Conservation (phyloP, 768 basidiomycete genomes). For the Asterophora lycoperdoides region DNA sequence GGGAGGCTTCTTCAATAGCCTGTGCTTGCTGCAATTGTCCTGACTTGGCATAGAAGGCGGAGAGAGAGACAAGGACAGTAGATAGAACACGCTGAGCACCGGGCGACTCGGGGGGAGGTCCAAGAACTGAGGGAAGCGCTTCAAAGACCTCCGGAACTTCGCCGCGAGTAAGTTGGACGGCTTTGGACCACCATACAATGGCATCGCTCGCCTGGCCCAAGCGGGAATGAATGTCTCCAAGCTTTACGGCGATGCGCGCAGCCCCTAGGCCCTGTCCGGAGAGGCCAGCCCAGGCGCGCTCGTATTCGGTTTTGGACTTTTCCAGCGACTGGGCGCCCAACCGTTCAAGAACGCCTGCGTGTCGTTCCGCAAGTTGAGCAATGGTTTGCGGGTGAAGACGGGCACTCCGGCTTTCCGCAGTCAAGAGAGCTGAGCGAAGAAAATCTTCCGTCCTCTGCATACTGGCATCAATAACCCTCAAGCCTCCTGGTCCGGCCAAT, state of each 20-base stretch:
- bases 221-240: constrained; percentile 61
- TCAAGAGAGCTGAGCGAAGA: constrained; percentile 43
- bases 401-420: constrained; percentile 37
- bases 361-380: constrained; percentile 49
- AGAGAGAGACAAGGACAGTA: constrained; percentile 64
- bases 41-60: constrained; percentile 62
- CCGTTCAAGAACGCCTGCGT: constrained; percentile 55
- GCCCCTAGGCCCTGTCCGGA: constrained; percentile 37
- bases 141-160: constrained; percentile 19
- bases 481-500: constrained; percentile 27
- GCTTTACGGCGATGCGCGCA: constrained; percentile 56
- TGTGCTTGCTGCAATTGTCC: constrained; percentile 53
- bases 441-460: constrained; percentile 52
- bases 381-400: constrained; percentile 47
- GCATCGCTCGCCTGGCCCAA: constrained; percentile 52
- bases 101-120: constrained; percentile 48
- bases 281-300: constrained; percentile 51
- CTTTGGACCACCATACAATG: constrained; percentile 63
- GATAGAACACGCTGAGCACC: constrained; percentile 58
- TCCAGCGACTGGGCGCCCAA: constrained; percentile 49
- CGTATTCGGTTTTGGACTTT: constrained; percentile 55
- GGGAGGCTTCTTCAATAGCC: constrained; percentile 49
- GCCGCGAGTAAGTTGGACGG: constrained; percentile 45
- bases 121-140: constrained; percentile 28
- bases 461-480: constrained; percentile 50